A percentile compares a stretch with the other conserved stretches of the same genome.
Conservation (phyloP, 768 basidiomycete species). For the Trametes cinnabarina region DNA sequence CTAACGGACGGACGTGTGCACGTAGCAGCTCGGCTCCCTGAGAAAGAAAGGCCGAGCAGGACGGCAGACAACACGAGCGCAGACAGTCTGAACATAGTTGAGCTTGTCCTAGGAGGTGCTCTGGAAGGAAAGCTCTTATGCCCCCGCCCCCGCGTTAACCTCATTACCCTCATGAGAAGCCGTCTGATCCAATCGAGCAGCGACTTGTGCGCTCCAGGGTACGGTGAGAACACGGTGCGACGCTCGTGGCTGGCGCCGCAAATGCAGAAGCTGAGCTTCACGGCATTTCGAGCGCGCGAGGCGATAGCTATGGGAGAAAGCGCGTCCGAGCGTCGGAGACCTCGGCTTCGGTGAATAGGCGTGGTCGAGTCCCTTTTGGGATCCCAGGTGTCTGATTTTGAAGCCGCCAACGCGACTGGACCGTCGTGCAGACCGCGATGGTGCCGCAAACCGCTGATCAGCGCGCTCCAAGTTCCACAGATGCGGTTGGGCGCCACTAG, state of each 20-base stretch:
- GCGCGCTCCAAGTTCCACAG: too few species aligned
- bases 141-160: not conserved
- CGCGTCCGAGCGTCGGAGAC: not conserved
- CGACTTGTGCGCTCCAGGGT: not conserved
- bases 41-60: not conserved
- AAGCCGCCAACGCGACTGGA: too few species aligned
- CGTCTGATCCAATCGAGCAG: not conserved
- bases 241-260: not conserved
- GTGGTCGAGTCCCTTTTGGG: not conserved
- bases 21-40: not conserved
- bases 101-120: not conserved
- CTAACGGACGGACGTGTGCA: slow-evolving; percentile 23
- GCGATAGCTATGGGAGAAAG: not conserved
- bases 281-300: not conserved
- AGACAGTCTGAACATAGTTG: not conserved
- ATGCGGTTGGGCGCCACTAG: too few species aligned
- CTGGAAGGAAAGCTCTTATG: slow-evolving; percentile 4
- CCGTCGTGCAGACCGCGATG: too few species aligned
- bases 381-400: too few species aligned
- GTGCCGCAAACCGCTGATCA: too few species aligned
- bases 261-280: not conserved
- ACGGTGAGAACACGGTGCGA: not conserved
- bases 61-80: not conserved
- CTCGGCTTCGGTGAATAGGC: slow-evolving; percentile 1
- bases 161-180: not conserved